Base-by-base conservation (phyloP, 768 basidiomycete species). In the Podaxis carcinomalis region DNA sequence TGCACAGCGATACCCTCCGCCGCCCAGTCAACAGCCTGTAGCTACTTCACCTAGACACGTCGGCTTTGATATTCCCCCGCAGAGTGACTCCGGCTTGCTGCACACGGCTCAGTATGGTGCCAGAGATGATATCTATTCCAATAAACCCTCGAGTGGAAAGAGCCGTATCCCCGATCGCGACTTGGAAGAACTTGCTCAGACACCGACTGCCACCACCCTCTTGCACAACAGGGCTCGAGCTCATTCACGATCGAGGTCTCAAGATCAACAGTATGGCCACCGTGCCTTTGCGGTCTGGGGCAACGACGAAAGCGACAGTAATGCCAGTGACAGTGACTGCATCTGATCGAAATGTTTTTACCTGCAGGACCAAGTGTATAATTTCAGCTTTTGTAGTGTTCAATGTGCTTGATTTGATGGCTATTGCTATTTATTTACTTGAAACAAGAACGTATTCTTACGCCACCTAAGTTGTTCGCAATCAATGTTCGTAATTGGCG, bases 251-350 rank as follows among this genome's bases (percentile, higher is more conserved):
- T 14, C 88, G 87, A 57, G 75, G 71, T 60, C 73, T 78, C 52
- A 82, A 81, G 61, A 92, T 88, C 36, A 88, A 89, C 3, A 89
- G 51, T 19, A 58, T 56, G 39, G 65, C 87, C 13, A 76, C 81
- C 53, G 74, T 74, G 44, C 79, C 74, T 94, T 94, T 67, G 92
- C 93, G 19, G 90, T 91, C 10, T 92, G 86, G 84, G 93, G 92
- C 0, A 88, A 92, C 42, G 92, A 94, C 68, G 92, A 93, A 72
- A 93, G 89, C 58, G 92, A 94, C 66, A 91, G 89, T 69, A 88
- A 87, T 67, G 80, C 90, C 13, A 92, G 90, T 63, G 91, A 92
- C 67, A 86, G 81, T 55, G 87, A 88, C 57, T 52, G 59, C 23
- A 59, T 28, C n/a, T 64, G 35, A 61, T 56, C 21, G 25, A 49